Conservation (phyloP, 768 basidiomycete species). For the Auricularia heimuer region DNA sequence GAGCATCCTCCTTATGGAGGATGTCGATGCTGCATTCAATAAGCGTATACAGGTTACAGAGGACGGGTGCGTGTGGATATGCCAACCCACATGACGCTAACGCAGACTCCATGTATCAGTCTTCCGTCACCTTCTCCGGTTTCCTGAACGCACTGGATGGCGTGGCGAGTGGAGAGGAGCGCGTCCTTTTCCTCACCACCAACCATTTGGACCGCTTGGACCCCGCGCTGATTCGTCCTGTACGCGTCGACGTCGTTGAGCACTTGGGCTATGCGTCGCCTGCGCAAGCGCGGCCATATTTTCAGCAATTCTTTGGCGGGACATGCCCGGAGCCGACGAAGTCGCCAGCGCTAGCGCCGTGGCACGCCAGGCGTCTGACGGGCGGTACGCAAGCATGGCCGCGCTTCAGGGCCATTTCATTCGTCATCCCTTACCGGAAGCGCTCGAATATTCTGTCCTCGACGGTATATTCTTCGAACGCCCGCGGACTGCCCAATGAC, state of each 20-base stretch:
- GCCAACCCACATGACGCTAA: neutral
- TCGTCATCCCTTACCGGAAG: constrained; percentile 21
- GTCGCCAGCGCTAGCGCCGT: constrained; percentile 42
- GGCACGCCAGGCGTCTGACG: constrained; percentile 37
- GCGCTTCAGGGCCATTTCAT: constrained; percentile 94
- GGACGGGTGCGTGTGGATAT: neutral
- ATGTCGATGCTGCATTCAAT: constrained; percentile 95
- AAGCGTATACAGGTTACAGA: constrained; percentile 90
- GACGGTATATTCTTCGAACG: neutral
- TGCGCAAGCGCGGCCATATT: constrained; percentile 66
- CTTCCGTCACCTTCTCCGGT: constrained; percentile 94
- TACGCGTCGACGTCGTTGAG: constrained; percentile 81
- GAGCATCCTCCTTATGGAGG: constrained; percentile 89
- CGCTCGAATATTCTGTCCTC: neutral
- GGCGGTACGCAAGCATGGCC: constrained; percentile 83
- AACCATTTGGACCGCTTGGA: constrained; percentile 87
- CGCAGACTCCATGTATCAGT: constrained; percentile 29
- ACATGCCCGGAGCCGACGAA: constrained; percentile 36
- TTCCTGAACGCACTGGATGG: constrained; percentile 94
- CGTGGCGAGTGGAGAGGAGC: constrained; percentile 93
- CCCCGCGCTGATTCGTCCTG: constrained; percentile 90
- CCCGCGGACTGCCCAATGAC: neutral
- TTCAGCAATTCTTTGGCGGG: constrained; percentile 69
- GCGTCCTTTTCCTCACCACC: constrained; percentile 99
- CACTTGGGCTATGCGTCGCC: constrained; percentile 82